A percentile compares a stretch with the other conserved stretches of the same genome.
phyloP scores from a whole-genome alignment of 1,284 basidiomycete genomes.

The Rhodotorula sp. region DNA sequence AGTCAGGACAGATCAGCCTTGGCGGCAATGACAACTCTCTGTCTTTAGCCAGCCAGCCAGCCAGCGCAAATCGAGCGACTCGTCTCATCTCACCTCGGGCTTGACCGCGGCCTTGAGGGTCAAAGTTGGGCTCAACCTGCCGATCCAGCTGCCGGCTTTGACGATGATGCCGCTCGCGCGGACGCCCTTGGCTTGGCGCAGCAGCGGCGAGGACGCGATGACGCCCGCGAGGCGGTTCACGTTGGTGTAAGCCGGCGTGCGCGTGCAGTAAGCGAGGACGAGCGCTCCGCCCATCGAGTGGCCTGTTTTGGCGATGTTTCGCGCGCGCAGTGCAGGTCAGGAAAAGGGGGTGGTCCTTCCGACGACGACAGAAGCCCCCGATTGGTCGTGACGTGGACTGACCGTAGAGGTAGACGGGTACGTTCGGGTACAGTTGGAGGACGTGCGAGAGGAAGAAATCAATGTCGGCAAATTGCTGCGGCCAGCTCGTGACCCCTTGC shows the following conservation, averaged over 20 bases:
- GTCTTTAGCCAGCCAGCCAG: too few species aligned
- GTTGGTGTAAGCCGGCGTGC: conserved; percentile 40
- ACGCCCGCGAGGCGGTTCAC: conserved; percentile 48
- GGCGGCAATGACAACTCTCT: background rate
- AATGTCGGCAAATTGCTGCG: conserved; percentile 49
- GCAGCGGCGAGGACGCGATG: conserved; percentile 47
- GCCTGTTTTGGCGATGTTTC: conserved; percentile 13
- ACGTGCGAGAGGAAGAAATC: conserved; percentile 47
- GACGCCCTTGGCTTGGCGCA: conserved; percentile 44
- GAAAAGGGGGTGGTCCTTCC: background rate
- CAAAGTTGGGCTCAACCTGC: conserved; percentile 27
- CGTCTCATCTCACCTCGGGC: conserved; percentile 27
- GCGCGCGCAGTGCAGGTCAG: background rate
- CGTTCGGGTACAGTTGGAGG: conserved; percentile 1
- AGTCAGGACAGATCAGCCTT: background rate
- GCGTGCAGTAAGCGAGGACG: conserved; percentile 47
- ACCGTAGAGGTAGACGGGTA: conserved; percentile 49
- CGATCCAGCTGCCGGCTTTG: conserved; percentile 36
- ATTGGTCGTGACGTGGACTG: background rate
- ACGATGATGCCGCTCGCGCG: conserved; percentile 29
- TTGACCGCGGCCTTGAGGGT: conserved; percentile 40
- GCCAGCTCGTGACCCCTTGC: conserved; percentile 50
- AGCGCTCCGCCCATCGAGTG: conserved; percentile 53
- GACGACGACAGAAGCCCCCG: too few species aligned
- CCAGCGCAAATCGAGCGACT: background rate